These are phyloP conservation scores for Saksenaea vasiformis DNA, from an alignment of 371 early-diverging fungal species.

Conservation along the genomic window DNA sequence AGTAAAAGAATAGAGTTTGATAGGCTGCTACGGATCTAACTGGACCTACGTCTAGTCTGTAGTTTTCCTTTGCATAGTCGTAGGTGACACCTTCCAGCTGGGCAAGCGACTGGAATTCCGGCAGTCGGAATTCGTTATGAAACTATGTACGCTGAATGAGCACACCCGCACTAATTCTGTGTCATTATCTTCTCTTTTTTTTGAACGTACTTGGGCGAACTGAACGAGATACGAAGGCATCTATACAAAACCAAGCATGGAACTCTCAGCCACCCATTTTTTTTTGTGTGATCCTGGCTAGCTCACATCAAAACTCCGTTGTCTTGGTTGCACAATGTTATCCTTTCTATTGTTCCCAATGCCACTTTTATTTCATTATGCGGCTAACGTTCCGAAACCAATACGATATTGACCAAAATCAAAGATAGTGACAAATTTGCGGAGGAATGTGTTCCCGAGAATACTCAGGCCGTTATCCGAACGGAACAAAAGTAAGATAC, in stretches of 20 bases:
- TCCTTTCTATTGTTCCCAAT: too few species aligned
- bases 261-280: too few species aligned
- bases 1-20: not conserved
- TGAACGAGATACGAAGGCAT: conserved; percentile 49
- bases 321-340: too few species aligned
- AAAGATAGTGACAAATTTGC: not conserved
- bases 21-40: not conserved
- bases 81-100: conserved; percentile 67
- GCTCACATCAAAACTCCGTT: too few species aligned
- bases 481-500: not conserved
- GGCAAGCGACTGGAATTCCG: conserved; percentile 84
- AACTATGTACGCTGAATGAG: conserved; percentile 21
- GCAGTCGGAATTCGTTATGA: conserved; percentile 74
- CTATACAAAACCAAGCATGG: too few species aligned
- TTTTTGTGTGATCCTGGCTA: too few species aligned
- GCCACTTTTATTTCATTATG: not conserved
- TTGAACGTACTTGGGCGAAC: conserved; percentile 43
- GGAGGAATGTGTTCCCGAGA: not conserved
- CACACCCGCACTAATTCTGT: too few species aligned
- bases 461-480: not conserved
- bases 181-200: too few species aligned
- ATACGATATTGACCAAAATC: conserved; percentile 9
- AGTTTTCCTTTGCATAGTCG: conserved; percentile 53
- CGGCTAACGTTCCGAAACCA: not conserved
- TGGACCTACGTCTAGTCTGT: conserved; percentile 53